These are phyloP conservation scores for Fusarium citri DNA, from an alignment of 2,329 filamentous ascomycete genomes.

Conservation along the genomic window DNA sequence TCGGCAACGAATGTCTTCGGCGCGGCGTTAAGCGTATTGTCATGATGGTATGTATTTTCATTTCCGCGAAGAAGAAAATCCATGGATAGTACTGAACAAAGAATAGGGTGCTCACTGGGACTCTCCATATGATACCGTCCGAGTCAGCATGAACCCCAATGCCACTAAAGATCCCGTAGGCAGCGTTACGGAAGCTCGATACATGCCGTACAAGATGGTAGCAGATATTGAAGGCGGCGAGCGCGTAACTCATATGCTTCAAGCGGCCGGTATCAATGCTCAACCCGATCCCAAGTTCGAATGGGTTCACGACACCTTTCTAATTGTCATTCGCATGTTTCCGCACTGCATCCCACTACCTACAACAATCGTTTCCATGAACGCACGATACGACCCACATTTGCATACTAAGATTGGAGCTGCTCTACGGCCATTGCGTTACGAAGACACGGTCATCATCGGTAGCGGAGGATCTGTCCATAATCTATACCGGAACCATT, in stretches of 20 bases:
- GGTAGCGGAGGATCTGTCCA: slow-evolving; percentile 74
- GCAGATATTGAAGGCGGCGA: slow-evolving; percentile 67
- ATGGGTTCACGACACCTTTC: slow-evolving; percentile 79
- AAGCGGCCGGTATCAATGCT: slow-evolving; percentile 63
- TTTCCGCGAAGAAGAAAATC: no score
- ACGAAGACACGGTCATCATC: slow-evolving; percentile 60
- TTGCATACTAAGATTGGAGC: slow-evolving; percentile 33
- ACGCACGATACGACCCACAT: slow-evolving; percentile 36
- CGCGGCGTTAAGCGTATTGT: slow-evolving; percentile 28
- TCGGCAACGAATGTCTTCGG: slow-evolving; percentile 26
- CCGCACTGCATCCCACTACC: slow-evolving; percentile 68
- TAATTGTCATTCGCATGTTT: slow-evolving; percentile 77
- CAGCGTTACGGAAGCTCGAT: slow-evolving; percentile 74
- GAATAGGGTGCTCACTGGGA: slow-evolving; percentile 69
- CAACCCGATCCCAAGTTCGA: slow-evolving; percentile 67
- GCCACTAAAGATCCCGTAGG: slow-evolving; percentile 73
- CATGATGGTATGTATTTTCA: slow-evolving; percentile 26
- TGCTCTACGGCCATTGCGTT: slow-evolving; percentile 15
- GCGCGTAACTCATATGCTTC: slow-evolving; percentile 62
- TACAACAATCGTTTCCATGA: slow-evolving; percentile 58
- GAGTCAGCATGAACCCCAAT: slow-evolving; percentile 69
- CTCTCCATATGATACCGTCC: slow-evolving; percentile 63
- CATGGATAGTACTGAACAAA: no score
- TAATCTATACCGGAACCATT: slow-evolving; percentile 76
- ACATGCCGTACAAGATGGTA: slow-evolving; percentile 70